Evolutionary conservation across 192 early-diverging fungal species (phyloP), one percentile per base, ranked within the genome.

Genomic region (Pilobolus umbonatus): DNA sequence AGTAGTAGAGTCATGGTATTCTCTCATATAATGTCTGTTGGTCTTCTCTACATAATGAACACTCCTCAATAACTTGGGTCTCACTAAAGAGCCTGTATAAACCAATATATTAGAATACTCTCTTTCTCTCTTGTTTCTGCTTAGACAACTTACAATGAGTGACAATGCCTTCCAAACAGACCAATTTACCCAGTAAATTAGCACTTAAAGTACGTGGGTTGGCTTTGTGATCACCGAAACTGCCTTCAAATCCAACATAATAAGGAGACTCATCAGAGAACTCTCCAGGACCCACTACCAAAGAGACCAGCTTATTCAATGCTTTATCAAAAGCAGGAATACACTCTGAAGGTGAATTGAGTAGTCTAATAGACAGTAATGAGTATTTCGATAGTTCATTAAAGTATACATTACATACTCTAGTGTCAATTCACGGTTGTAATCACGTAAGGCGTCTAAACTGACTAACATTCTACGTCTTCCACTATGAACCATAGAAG

Each of bases 121-220:
- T 24, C 8, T 30, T 8, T 42, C 5, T 30, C n/a, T 21, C 19
- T 19, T 24, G 0, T 22, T 22, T 29, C 4, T 17, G 7, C 29
- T 22, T 25, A 12, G 17, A 22, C 21, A 17, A n/a, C 7, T n/a
- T n/a, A 86, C 96, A 99, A 60, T 90, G 86, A 11, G 96, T 98
- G 22, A 99, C 96, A 60, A 99, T 99, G 44, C 93, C 97, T 74
- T 99, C 95, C 22, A 99, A 67, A 52, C 91, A 94, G 31, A 99
- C 83, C 48, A 95, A 79, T 69, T 85, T 87, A 32, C 95, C 94
- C 22, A 99, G 61, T 35, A 85, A 83, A 45, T 66, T 71, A 2
- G 97, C 86, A 34, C 80, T 84, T 42, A 99, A 60, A 22, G 89
- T 87, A 52, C 97, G 80, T 21, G 95, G 96, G 49, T 86, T 90